A percentile compares a stretch with the other conserved stretches of the same genome.
Conservation (phyloP, 768 basidiomycete species). For the Krasilnikovozyma curviuscula region DNA sequence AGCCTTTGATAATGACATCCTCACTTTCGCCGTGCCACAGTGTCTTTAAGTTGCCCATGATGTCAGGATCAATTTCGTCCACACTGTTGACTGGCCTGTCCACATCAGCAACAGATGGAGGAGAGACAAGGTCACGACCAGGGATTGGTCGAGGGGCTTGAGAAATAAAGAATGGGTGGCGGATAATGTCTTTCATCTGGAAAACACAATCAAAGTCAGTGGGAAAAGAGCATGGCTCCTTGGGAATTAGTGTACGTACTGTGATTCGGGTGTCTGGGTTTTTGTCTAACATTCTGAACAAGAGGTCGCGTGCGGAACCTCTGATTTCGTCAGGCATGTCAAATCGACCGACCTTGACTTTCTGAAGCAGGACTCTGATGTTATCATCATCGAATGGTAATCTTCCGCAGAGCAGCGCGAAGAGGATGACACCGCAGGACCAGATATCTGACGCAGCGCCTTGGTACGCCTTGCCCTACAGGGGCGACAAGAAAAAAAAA, state of each 20-base stretch:
- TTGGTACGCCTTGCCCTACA: slow-evolving; percentile 55
- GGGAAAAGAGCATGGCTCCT: not conserved
- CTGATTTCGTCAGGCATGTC: slow-evolving; percentile 56
- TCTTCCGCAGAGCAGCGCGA: slow-evolving; percentile 62
- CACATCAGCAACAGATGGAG: slow-evolving; percentile 46
- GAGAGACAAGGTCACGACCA: slow-evolving; percentile 26
- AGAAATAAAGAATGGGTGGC: slow-evolving; percentile 57
- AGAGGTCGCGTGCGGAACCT: slow-evolving; percentile 50
- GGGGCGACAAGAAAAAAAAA: not conserved
- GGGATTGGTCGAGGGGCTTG: slow-evolving; percentile 29
- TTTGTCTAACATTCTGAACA: slow-evolving; percentile 58
- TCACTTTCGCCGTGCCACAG: slow-evolving; percentile 75
- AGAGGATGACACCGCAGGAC: slow-evolving; percentile 89
- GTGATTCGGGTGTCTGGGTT: slow-evolving; percentile 59
- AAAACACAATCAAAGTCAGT: not conserved
- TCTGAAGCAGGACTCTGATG: slow-evolving; percentile 51
- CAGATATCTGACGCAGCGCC: slow-evolving; percentile 82
- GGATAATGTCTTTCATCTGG: slow-evolving; percentile 51
- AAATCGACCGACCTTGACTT: slow-evolving; percentile 54
- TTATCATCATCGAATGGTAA: slow-evolving; percentile 92
- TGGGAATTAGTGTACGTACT: slow-evolving; percentile 16
- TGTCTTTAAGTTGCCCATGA: slow-evolving; percentile 72
- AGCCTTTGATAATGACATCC: slow-evolving; percentile 46
- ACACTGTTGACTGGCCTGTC: slow-evolving; percentile 44
- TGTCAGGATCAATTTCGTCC: slow-evolving; percentile 64